Evolutionary conservation across 495 filamentous ascomycete species (phyloP).

Genomic region (Podospora australis): DNA sequence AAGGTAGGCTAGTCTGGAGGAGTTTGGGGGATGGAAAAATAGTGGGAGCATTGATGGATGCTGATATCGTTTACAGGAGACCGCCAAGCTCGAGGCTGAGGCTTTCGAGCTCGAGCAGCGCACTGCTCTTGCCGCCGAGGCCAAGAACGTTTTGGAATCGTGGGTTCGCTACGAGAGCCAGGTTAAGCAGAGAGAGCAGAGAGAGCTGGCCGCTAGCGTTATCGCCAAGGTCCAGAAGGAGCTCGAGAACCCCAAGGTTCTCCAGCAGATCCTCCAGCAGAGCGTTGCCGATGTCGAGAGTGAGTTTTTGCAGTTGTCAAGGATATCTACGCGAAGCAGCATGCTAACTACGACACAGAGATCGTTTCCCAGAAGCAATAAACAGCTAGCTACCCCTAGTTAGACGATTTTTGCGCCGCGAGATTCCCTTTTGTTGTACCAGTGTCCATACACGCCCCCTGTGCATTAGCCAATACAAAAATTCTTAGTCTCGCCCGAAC

Average conservation of each 20-base stretch:
- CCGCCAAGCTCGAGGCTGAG: constrained; percentile 88
- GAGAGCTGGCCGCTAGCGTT: constrained; percentile 83
- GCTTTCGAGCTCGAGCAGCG: constrained; percentile 95
- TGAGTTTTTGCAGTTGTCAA: constrained; percentile 60
- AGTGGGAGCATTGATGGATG: not conserved
- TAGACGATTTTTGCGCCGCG: constrained; percentile 30
- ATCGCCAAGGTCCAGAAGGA: constrained; percentile 98
- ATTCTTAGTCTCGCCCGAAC: constrained; percentile 12
- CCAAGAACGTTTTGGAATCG: constrained; percentile 90
- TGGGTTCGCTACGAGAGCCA: constrained; percentile 98
- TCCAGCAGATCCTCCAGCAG: constrained; percentile 94
- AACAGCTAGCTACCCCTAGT: constrained; percentile 19
- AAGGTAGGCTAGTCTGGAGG: constrained; percentile 55
- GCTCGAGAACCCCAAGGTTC: constrained; percentile 89
- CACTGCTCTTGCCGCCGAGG: constrained; percentile 82
- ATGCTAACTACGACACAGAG: constrained; percentile 32
- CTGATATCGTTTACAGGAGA: constrained; percentile 63
- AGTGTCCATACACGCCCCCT: constrained; percentile 37
- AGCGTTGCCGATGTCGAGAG: constrained; percentile 93
- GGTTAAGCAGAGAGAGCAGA: constrained; percentile 97
- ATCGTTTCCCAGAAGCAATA: constrained; percentile 54
- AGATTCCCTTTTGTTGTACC: constrained; percentile 45
- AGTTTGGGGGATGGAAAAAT: not conserved
- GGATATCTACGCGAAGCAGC: not conserved
- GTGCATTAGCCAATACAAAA: constrained; percentile 40